Evolutionary conservation across 148 eudicot genomes (phyloP), one percentile per base, ranked within the genome.

Genomic region (Nepenthes gracilis): DNA sequence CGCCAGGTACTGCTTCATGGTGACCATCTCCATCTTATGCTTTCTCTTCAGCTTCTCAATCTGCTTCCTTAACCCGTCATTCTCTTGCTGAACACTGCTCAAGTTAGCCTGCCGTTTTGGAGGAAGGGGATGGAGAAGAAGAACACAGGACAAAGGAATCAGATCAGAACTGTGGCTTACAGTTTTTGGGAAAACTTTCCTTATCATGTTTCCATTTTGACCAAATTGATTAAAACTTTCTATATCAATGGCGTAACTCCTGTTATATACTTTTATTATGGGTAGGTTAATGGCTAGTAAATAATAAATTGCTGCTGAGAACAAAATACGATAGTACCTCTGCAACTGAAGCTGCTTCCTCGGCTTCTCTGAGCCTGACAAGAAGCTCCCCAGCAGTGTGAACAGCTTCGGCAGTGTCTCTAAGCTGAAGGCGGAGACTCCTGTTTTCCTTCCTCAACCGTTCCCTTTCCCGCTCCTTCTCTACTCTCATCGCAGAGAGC

Each of bases 341-440:
- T 67, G 99, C 81, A 43, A 77, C 62, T 40, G 86, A 70, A 53
- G 96, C 95, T 34, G 83, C 70, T 78, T 86, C 91, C 61, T 93
- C 99, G 32, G 99, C 99, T 77, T 93, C 99, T 81, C 82, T 86
- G 61, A 93, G 83, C 68, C 99, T 65, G 43, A 78, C 96, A 59
- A 93, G 96, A 55, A 93, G 77, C 60, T 93, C 99, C 6, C 99
- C 99, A 62, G 96, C 99, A 64, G 99, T 88, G 62, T 93, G 88
- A 70, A 93, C 96, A 64, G 99, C 99, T 69, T 93, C 99, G 14
- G 96, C 96, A 59, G 96, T 93, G 71, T 93, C 99, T 69, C 88
- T 79, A 23, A 93, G 85, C 71, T 93, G 99, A 32, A 84, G 63
- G 54, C 74, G 86, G 4, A 93, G 83, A 71, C 84, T 73, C 66